phyloP scores from a whole-genome alignment of 352 stramenopile species.

The Nannochloropsis limnetica region DNA sequence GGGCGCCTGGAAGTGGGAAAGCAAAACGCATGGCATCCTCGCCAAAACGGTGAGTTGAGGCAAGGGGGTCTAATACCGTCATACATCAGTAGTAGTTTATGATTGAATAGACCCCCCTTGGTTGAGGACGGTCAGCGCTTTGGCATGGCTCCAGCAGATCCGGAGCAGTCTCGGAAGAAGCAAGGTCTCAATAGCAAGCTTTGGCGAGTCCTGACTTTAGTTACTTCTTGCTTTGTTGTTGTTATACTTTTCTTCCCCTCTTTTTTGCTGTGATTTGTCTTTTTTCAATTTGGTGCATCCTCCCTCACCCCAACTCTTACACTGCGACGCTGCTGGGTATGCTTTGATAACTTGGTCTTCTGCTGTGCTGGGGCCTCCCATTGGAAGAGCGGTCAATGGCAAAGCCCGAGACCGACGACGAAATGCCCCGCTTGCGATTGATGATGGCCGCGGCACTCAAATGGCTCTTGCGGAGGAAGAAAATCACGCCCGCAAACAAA shows the following conservation, averaged over 20 bases:
- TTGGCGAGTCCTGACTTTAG: not conserved
- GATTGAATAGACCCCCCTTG: too few relatives aligned
- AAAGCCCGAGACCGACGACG: not conserved
- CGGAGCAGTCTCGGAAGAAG: too few relatives aligned
- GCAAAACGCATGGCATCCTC: not conserved
- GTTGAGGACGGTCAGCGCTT: not conserved
- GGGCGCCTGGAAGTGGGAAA: not conserved
- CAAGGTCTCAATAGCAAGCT: not conserved
- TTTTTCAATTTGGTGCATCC: not conserved
- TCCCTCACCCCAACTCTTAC: not conserved
- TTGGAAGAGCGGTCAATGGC: not conserved
- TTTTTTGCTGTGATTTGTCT: not conserved
- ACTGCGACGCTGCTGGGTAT: conserved; percentile 7
- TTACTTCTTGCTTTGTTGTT: not conserved
- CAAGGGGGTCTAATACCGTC: too few relatives aligned
- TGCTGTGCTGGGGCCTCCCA: not conserved
- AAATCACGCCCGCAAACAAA: conserved; percentile 16
- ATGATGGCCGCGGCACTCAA: conserved; percentile 18
- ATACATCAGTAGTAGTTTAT: too few relatives aligned
- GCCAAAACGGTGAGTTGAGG: not conserved
- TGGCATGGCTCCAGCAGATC: not conserved
- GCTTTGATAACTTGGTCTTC: conserved; percentile 2
- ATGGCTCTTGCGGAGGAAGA: conserved; percentile 30
- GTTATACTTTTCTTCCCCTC: too few relatives aligned
- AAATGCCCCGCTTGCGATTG: conserved; percentile 33